phyloP scores from a whole-genome alignment of 768 basidiomycete species.

The Mycena albidolilacea region DNA sequence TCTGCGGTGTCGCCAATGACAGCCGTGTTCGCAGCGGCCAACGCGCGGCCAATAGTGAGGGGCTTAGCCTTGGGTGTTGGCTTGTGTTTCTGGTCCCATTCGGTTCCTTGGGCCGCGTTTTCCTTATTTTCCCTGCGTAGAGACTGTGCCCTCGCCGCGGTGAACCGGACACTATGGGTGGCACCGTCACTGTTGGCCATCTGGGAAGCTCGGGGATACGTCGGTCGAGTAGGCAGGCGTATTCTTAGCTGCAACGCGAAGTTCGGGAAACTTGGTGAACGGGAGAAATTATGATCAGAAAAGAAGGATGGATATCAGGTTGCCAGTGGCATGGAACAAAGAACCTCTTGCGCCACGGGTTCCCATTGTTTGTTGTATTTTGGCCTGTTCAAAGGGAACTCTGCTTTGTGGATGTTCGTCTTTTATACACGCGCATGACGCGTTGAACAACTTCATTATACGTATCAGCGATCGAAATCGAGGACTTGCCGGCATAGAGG shows the following conservation, averaged over 20 bases:
- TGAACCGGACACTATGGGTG: not conserved
- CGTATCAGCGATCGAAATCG: constrained; percentile 30
- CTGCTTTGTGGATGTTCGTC: not conserved
- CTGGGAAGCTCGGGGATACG: constrained; percentile 27
- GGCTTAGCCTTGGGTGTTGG: not conserved
- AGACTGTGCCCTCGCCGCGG: constrained; percentile 16
- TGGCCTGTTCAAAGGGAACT: not conserved
- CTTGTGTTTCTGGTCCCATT: not conserved
- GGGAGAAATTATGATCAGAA: constrained; percentile 37
- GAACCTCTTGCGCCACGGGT: constrained; percentile 17
- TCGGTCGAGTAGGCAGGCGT: constrained; percentile 14
- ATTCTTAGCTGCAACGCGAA: constrained; percentile 30
- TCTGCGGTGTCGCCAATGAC: constrained; percentile 61
- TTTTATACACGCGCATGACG: constrained; percentile 16
- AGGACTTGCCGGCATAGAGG: constrained; percentile 25
- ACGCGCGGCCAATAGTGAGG: constrained; percentile 24
- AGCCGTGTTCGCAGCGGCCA: constrained; percentile 47
- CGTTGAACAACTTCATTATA: constrained; percentile 2
- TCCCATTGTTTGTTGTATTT: constrained; percentile 14
- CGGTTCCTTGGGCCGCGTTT: not conserved
- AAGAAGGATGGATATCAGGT: constrained; percentile 10
- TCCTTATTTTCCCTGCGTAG: constrained; percentile 21
- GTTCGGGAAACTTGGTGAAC: constrained; percentile 18
- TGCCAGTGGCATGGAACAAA: constrained; percentile 29
- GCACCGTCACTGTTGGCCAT: not conserved